Evolutionary conservation across 768 basidiomycete species (phyloP).

Genomic region (Pleurotus citrinopileatus): DNA sequence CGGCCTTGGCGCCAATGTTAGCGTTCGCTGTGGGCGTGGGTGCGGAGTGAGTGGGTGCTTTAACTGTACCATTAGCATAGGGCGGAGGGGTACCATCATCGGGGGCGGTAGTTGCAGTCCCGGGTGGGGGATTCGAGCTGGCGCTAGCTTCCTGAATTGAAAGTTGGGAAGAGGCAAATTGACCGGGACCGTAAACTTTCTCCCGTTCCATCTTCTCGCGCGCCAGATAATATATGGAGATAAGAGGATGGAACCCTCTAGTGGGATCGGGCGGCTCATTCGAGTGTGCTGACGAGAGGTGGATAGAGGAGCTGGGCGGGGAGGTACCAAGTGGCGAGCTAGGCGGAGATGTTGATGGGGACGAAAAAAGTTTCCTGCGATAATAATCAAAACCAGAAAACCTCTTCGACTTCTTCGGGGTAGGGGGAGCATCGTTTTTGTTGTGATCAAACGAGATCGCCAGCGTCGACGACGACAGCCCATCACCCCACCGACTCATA

Average conservation of each 20-base stretch:
- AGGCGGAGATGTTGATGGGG: conserved; percentile 46
- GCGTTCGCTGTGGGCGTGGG: conserved; percentile 27
- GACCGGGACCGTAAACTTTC: conserved; percentile 87
- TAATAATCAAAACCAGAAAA: conserved; percentile 97
- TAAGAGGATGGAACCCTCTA: conserved; percentile 88
- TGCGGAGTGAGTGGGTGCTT: conserved; percentile 10
- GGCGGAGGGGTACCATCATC: conserved; percentile 14
- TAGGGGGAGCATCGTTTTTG: conserved; percentile 39
- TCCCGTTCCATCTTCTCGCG: conserved; percentile 96
- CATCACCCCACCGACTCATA: conserved; percentile 47
- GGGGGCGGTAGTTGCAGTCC: conserved; percentile 9
- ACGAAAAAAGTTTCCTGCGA: conserved; percentile 79
- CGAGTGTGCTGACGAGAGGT: conserved; percentile 38
- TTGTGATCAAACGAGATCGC: conserved; percentile 58
- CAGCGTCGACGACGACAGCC: conserved; percentile 66
- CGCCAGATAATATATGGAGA: conserved; percentile 96
- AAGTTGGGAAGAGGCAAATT: conserved; percentile 91
- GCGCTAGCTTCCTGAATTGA: conserved; percentile 40
- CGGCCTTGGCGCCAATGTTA: conserved; percentile 39
- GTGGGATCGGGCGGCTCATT: conserved; percentile 77
- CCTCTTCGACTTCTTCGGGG: conserved; percentile 70
- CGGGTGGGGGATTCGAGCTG: conserved; percentile 3
- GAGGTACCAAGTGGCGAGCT: conserved; percentile 44
- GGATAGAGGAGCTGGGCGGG: conserved; percentile 57
- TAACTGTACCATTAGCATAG: conserved; percentile 18